Base-by-base conservation (phyloP, 768 basidiomycete species). In the Boletales sp. region DNA sequence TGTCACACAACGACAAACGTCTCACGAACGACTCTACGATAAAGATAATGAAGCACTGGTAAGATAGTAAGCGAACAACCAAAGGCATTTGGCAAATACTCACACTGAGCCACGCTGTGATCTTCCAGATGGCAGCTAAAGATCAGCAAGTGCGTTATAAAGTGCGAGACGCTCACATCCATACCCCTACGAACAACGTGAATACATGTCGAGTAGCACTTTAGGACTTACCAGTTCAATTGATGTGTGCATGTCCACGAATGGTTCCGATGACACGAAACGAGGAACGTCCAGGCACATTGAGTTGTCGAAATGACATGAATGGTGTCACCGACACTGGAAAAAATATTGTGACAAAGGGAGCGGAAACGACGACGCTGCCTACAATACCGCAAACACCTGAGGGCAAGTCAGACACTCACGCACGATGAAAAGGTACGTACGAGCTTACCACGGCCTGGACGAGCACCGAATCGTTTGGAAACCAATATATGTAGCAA, bases 401-500 rank as follows among this genome's bases (percentile, higher is more conserved):
- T 57, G 24, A 12, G 24, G 7, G 34, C n/a, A 36, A 32, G 43
- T 39, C 38, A 11, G 11, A 18, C 12, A 13, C 18, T 41, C 10
- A 4, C 7, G 1, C 32, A n/a, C n/a, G 8, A 8, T 19, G 24
- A 37, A 19, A 32, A 19, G 32, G 42, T 15, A 1, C 12, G 15
- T 10, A 31, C 31, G 11, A 13, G 14, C 54, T 1, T 34, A 58
- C 56, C 1, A 54, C 29, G 27, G 44, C 27, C 30, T 53, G 53
- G 1, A 32, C 29, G 13, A n/a, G 19, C 43, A 27, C 41, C 2
- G 32, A 24, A 31, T 58, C 57, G 1, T 48, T 11, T 2, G 55
- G 57, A 32, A 58, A 58, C 55, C 50, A 58, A 34, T 13, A 10
- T 2, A 9, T 0, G 14, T 57, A 57, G 12, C 37, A 52, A 12